Conservation (phyloP, 2,329 filamentous ascomycete genomes). For the Cladophialophora carrionii region DNA sequence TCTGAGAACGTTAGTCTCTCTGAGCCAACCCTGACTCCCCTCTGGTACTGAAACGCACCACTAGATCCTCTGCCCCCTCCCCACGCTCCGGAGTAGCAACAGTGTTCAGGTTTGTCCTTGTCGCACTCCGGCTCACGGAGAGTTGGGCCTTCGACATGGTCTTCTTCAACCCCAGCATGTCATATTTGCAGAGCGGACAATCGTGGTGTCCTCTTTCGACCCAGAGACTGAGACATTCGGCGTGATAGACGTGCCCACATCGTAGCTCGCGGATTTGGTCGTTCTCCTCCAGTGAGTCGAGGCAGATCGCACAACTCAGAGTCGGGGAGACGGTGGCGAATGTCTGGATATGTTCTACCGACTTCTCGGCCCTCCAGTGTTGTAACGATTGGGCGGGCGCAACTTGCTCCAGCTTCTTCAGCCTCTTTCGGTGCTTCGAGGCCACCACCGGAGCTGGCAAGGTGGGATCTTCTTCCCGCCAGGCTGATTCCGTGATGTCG, state of each 20-base stretch:
- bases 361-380: constrained; percentile 31
- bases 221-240: constrained; percentile 31
- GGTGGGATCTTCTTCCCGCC: constrained; percentile 25
- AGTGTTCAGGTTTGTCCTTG: not conserved
- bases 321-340: constrained; percentile 29
- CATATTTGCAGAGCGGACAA: constrained; percentile 33
- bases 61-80: not conserved
- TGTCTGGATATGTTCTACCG: constrained; percentile 24
- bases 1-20: not conserved
- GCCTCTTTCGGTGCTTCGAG: constrained; percentile 27
- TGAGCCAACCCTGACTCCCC: not conserved
- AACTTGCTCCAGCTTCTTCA: constrained; percentile 32
- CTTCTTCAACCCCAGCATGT: constrained; percentile 29
- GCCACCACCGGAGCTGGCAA: constrained; percentile 4
- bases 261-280: constrained; percentile 32
- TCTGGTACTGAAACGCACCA: not conserved
- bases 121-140: constrained; percentile 1
- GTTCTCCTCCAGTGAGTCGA: constrained; percentile 31
- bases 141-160: constrained; percentile 5
- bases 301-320: constrained; percentile 32
- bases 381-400: constrained; percentile 27
- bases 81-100: not conserved
- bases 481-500: constrained; percentile 25
- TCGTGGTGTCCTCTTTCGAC: constrained; percentile 34
- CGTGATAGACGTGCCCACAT: constrained; percentile 32